phyloP scores from a whole-genome alignment of 176 grass and related monocot genomes.

The Carex myosuroides region DNA sequence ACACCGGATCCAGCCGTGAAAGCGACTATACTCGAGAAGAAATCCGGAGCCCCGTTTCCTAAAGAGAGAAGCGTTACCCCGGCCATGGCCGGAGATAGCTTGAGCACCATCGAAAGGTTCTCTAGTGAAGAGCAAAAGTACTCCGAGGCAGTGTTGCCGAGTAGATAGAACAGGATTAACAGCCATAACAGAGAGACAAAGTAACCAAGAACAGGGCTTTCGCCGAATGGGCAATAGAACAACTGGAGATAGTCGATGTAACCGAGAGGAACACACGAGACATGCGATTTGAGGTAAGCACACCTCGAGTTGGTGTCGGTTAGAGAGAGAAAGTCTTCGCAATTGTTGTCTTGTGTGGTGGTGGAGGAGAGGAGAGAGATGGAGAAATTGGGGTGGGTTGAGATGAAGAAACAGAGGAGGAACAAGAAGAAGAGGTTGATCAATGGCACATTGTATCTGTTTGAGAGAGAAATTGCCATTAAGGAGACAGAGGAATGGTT shows the following conservation, averaged over 20 bases:
- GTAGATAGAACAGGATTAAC: slow-evolving; percentile 71
- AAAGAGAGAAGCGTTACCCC: slow-evolving; percentile 76
- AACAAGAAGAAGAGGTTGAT: slow-evolving; percentile 25
- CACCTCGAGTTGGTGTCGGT: slow-evolving; percentile 23
- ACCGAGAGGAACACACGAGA: slow-evolving; percentile 39
- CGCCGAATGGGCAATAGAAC: slow-evolving; percentile 51
- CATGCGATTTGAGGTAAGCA: slow-evolving; percentile 30
- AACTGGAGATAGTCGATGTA: slow-evolving; percentile 62
- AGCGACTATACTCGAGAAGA: slow-evolving; percentile 72
- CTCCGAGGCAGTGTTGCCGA: slow-evolving; percentile 66
- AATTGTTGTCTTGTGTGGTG: not conserved
- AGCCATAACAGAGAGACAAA: slow-evolving; percentile 40
- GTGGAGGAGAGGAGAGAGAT: not conserved
- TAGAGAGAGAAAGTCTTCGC: slow-evolving; percentile 33
- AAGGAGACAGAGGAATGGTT: slow-evolving; percentile 4
- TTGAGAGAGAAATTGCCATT: slow-evolving; percentile 33
- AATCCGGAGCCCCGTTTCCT: slow-evolving; percentile 75
- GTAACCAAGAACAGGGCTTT: slow-evolving; percentile 33
- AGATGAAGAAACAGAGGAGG: slow-evolving; percentile 22
- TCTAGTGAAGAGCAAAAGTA: slow-evolving; percentile 69
- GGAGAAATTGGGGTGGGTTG: not conserved
- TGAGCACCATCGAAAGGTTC: slow-evolving; percentile 42
- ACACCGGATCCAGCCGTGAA: slow-evolving; percentile 44
- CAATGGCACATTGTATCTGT: slow-evolving; percentile 35
- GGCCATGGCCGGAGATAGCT: slow-evolving; percentile 54